phyloP scores from a whole-genome alignment of 768 basidiomycete genomes.

The Tephrocybe sp. region DNA sequence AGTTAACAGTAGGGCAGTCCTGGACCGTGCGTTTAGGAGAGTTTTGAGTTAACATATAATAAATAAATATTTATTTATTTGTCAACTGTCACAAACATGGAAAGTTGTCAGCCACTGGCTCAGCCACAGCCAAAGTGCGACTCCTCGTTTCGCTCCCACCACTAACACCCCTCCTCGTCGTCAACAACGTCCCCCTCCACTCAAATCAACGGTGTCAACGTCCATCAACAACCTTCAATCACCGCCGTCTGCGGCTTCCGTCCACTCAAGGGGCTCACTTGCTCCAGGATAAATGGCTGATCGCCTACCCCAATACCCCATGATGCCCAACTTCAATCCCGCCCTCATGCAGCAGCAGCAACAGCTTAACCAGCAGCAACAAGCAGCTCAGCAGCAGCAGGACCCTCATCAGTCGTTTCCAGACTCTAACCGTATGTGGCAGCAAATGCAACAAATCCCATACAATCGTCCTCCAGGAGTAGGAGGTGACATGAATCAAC shows the following conservation, averaged over 20 bases:
- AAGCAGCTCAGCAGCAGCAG: constrained; percentile 38
- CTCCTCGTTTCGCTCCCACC: constrained; percentile 57
- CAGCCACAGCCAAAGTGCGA: constrained; percentile 44
- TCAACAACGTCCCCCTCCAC: constrained; percentile 19
- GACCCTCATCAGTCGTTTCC: constrained; percentile 39
- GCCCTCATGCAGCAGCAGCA: constrained; percentile 41
- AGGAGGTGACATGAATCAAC: constrained; percentile 37
- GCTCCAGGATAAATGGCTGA: constrained; percentile 55
- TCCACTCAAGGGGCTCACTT: constrained; percentile 23
- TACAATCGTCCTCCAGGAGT: constrained; percentile 42
- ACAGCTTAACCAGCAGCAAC: constrained; percentile 33
- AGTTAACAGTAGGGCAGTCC: too few relatives aligned
- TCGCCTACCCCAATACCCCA: constrained; percentile 52
- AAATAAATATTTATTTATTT: constrained; percentile 12
- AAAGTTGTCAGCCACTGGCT: constrained; percentile 44
- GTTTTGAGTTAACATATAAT: constrained; percentile 11
- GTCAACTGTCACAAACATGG: constrained; percentile 45
- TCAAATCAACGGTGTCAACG: neutral
- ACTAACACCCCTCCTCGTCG: constrained; percentile 33
- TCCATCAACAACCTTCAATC: constrained; percentile 19
- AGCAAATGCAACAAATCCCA: constrained; percentile 48
- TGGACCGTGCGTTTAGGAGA: too few relatives aligned
- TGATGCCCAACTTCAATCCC: constrained; percentile 50
- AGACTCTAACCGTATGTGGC: constrained; percentile 57
- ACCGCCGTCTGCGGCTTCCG: constrained; percentile 20